These are phyloP conservation scores for Fusarium sterilihyphosum DNA, from an alignment of 2,329 filamentous ascomycete genomes.

Conservation along the genomic window DNA sequence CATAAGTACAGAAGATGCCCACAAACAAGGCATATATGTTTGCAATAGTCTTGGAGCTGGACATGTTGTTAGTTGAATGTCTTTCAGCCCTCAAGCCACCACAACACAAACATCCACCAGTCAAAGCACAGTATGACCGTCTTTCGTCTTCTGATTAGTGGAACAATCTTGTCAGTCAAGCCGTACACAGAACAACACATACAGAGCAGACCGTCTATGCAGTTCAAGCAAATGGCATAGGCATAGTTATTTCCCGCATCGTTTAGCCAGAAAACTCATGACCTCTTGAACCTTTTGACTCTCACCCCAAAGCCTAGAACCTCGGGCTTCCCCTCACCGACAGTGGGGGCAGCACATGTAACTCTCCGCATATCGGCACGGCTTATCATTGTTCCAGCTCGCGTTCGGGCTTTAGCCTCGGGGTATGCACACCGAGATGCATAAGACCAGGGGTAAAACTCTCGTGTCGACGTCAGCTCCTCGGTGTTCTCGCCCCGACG, in stretches of 20 bases:
- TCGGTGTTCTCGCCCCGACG: neutral
- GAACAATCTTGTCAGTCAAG: neutral
- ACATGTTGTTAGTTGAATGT: neutral
- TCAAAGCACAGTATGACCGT: neutral
- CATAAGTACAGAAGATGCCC: too few species aligned
- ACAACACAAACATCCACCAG: neutral
- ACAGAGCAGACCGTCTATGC: neutral
- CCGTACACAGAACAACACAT: neutral
- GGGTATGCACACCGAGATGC: neutral
- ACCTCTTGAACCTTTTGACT: conserved; percentile 16
- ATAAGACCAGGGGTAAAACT: conserved; percentile 12
- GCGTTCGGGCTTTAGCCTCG: neutral
- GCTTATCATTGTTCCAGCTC: neutral
- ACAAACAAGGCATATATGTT: too few species aligned
- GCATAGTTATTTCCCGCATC: conserved; percentile 11
- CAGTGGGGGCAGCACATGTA: conserved; percentile 17
- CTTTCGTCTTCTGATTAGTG: conserved; percentile 4
- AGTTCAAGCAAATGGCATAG: neutral
- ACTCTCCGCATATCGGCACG: neutral
- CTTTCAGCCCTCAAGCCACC: neutral
- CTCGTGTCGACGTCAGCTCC: conserved; percentile 5
- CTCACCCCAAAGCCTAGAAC: conserved; percentile 13
- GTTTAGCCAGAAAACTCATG: conserved; percentile 3
- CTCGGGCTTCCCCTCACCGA: conserved; percentile 16
- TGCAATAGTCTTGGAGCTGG: neutral